Base-by-base conservation (phyloP, 345 rosid genomes). In the Erysimum cheiranthoides region DNA sequence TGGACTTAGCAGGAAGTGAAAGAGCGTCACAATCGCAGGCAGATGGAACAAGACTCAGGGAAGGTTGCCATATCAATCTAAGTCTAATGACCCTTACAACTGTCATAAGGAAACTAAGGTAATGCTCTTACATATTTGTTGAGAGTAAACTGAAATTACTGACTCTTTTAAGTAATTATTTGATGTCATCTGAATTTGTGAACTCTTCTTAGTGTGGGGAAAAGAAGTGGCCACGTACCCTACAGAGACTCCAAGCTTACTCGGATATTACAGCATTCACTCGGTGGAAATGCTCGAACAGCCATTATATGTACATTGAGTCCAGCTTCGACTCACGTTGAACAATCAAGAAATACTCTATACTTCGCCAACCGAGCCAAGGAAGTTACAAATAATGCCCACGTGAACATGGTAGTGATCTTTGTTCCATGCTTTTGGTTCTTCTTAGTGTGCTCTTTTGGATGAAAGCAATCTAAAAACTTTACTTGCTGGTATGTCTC, bases 1-100 rank as follows among this genome's bases (percentile, higher is more conserved):
- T 96, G 50, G 99, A 96, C 86, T 83, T 96, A 65, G 99, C 99
- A 72, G 99, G 99, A 85, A 93, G 98, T 81, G 99, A 96, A 82
- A 87, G 99, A 82, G 98, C 98, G 12, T 88, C 99, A 70, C 99
- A 96, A 77, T 91, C 99, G 32, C 86, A 93, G 69, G 90, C 97
- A 35, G 99, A 96, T 60, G 99, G 99, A 43, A 86, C 96, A 61
- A 85, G 99, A 81, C 98, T 96, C 28, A 84, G 95, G 75, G 99
- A 96, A 85, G 99, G 99, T 70, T 96, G 99, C 70, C 99, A 96
- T 80, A 96, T 96, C 72, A 96, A 96, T 84, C 92, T 96, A 25
- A 96, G 99, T 79, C 83, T 96, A 85, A 96, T 96, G 99, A 96
- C 99, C 10, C 87, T 96, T 70, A 96, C 99, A 61, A 93, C 98